Evolutionary conservation across 176 grass and related monocot species (phyloP).

Genomic region (Ensete glaucum): DNA sequence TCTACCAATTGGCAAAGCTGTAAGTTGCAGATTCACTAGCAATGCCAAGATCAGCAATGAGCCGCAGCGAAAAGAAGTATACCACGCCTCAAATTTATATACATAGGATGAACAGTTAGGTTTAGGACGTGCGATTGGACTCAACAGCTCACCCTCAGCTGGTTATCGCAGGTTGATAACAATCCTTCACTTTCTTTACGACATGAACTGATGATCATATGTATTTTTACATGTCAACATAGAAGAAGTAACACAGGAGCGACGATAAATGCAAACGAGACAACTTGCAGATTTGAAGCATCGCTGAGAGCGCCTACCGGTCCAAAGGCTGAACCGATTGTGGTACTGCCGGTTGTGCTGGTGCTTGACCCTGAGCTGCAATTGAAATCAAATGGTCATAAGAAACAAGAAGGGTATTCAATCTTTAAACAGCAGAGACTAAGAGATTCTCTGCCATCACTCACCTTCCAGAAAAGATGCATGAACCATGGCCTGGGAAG

Average conservation of each 20-base stretch:
- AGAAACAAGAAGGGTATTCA: not conserved
- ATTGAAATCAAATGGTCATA: constrained; percentile 12
- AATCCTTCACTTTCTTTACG: constrained; percentile 32
- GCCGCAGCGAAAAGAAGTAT: no score
- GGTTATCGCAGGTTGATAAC: not conserved
- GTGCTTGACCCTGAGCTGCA: constrained; percentile 54
- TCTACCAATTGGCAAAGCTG: no score
- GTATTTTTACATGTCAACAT: constrained; percentile 41
- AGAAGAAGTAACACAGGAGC: constrained; percentile 32
- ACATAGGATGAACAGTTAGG: not conserved
- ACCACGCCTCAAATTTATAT: no score
- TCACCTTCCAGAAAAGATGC: constrained; percentile 89
- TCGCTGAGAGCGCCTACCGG: constrained; percentile 43
- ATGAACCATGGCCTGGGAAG: constrained; percentile 74
- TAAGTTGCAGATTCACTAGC: no score
- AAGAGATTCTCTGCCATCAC: not conserved
- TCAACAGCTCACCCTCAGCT: not conserved
- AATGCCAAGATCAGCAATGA: no score
- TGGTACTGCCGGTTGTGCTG: constrained; percentile 11
- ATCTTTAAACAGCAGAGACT: not conserved
- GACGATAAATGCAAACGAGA: constrained; percentile 24
- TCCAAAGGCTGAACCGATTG: constrained; percentile 32
- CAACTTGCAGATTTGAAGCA: constrained; percentile 21
- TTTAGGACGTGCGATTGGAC: not conserved
- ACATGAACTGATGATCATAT: constrained; percentile 32